Evolutionary conservation across 441 rosid species (phyloP), one percentile per base, ranked within the genome.

Genomic region (Erodium moschatum): DNA sequence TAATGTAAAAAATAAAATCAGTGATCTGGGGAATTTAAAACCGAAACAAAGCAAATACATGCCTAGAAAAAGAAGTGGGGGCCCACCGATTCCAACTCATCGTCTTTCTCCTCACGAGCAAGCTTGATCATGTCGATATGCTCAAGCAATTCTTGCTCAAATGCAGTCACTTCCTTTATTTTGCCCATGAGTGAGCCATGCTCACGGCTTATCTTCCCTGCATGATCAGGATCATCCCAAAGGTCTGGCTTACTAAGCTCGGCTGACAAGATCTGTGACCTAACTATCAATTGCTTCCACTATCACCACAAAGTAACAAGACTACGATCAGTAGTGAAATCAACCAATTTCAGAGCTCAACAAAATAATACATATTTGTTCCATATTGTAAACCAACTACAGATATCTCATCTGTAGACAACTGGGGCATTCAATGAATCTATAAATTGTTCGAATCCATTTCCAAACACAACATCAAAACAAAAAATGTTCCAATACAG

Each of bases 31-130:
- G 71, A 46, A 61, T 11, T 31, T 38, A 66, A 69, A 31, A 65
- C 5, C 38, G 65, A 66, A 75, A 69, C 69, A 70, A 74, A 78
- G 80, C 6, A 76, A 79, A 69, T 64, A 86, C 88, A 84, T 85
- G 97, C 92, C 91, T 86, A 92, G 81, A 33, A 71, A 81, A 82
- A 75, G 81, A 82, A 83, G 78, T 71, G 76, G 83, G 84, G 77
- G 80, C 97, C 86, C 92, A 91, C 97, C 97, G 67, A 88, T 94
- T 91, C 92, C 88, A 94, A 74, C 79, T 91, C 97, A 66, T 84
- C 42, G 79, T 89, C 97, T 54, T 85, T 84, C 79, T 94, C 98
- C 72, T 91, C 98, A 35, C 84, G 87, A 70, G 97, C 97, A 72
- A 94, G 88, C 77, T 89, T 91, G 58, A 94, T 84, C 92, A 94